phyloP scores from a whole-genome alignment of 78 protist species.

The Ministeria vibrans region DNA sequence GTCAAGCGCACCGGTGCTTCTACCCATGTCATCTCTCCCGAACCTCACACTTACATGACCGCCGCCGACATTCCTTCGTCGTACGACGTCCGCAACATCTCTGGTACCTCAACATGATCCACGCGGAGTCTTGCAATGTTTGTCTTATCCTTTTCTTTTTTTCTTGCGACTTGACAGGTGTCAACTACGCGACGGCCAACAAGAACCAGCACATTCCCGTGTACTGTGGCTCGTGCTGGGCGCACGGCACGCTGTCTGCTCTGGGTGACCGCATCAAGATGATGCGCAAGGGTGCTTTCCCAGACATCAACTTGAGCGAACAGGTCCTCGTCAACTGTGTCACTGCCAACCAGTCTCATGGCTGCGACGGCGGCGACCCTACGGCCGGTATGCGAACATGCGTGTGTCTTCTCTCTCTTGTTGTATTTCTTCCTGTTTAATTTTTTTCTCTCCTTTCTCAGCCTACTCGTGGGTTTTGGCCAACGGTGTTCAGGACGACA shows the following conservation, averaged over 20 bases:
- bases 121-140: too few relatives aligned
- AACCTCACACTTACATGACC: neutral
- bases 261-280: slow-evolving; percentile 82
- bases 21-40: neutral
- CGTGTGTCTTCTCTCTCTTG: neutral
- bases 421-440: neutral
- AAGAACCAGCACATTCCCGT: slow-evolving; percentile 79
- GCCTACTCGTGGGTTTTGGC: slow-evolving; percentile 48
- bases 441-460: too few relatives aligned
- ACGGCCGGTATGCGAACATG: too few relatives aligned
- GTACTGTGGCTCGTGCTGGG: slow-evolving; percentile 60
- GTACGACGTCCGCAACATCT: slow-evolving; percentile 32
- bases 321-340: slow-evolving; percentile 81
- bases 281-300: slow-evolving; percentile 44
- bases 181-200: slow-evolving; percentile 35
- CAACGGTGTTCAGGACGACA: slow-evolving; percentile 69
- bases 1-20: neutral
- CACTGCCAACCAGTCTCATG: slow-evolving; percentile 37
- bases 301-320: slow-evolving; percentile 53
- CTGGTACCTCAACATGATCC: too few relatives aligned
- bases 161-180: too few relatives aligned
- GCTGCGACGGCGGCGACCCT: slow-evolving; percentile 73
- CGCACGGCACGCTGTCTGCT: slow-evolving; percentile 53
- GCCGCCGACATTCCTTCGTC: slow-evolving; percentile 24
- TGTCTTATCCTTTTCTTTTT: too few relatives aligned